These are phyloP conservation scores for Nemania bipapillata DNA, from an alignment of 2,329 filamentous ascomycete species.

Conservation along the genomic window DNA sequence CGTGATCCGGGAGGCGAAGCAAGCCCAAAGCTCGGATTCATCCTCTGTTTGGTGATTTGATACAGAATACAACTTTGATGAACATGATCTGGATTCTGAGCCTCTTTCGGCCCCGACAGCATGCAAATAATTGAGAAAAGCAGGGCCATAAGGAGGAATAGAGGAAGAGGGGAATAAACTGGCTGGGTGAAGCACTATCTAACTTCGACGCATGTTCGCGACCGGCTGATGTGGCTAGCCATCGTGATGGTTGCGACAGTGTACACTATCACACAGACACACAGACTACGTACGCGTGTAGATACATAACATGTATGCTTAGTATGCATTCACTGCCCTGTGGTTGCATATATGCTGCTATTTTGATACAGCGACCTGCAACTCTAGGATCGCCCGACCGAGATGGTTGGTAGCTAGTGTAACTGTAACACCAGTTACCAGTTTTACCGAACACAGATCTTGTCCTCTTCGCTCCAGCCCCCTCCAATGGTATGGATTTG, in stretches of 20 bases:
- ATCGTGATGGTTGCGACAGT: conserved; percentile 8
- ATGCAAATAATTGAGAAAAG: not conserved
- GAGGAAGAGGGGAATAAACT: not conserved
- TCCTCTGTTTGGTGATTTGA: conserved; percentile 5
- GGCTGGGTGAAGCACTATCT: conserved; percentile 12
- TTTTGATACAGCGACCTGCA: conserved; percentile 32
- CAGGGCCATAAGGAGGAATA: not conserved
- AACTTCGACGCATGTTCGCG: conserved; percentile 20
- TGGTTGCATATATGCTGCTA: conserved; percentile 34
- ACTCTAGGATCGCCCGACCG: conserved; percentile 18
- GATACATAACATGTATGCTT: not conserved
- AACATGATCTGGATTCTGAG: conserved; percentile 4
- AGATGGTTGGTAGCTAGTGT: conserved; percentile 24
- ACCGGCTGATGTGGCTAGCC: conserved; percentile 21
- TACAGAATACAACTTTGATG: conserved; percentile 1
- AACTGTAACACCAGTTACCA: conserved; percentile 25
- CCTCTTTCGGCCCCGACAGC: conserved; percentile 15
- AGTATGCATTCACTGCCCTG: conserved; percentile 4
- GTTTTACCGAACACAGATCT: not conserved
- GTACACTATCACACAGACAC: not conserved
- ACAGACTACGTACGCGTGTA: not conserved
- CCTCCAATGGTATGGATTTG: conserved; percentile 9
- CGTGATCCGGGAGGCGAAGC: conserved; percentile 32
- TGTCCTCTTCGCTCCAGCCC: conserved; percentile 12
- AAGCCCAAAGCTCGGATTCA: not conserved